A percentile compares a stretch with the other conserved stretches of the same genome.
phyloP scores from a whole-genome alignment of 148 eudicot genomes.

The Heliamphora exappendiculata region DNA sequence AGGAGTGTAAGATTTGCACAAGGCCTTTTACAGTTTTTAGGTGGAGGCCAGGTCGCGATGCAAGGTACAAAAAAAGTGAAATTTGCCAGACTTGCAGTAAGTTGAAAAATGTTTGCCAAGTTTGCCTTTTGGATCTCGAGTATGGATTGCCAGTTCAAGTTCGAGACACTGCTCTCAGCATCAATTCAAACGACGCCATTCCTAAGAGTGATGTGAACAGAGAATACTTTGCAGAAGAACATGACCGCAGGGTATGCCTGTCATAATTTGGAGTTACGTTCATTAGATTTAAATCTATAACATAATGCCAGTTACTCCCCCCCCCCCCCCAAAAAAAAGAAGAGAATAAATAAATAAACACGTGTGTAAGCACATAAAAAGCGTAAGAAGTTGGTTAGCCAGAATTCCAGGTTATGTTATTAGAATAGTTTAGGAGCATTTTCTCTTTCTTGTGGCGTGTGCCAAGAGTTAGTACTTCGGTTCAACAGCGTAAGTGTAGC shows the following conservation, averaged over 20 bases:
- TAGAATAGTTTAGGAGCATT: neutral
- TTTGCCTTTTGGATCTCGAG: constrained; percentile 94
- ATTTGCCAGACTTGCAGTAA: constrained; percentile 95
- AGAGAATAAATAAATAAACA: neutral
- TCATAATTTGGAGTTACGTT: neutral
- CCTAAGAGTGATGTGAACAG: constrained; percentile 97
- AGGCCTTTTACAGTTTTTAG: constrained; percentile 95
- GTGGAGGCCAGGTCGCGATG: constrained; percentile 99
- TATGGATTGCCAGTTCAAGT: constrained; percentile 98
- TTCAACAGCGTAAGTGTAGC: neutral
- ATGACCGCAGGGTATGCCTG: constrained; percentile 74
- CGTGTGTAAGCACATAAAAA: neutral
- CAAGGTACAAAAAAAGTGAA: constrained; percentile 83
- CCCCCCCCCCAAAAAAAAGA: too few relatives aligned
- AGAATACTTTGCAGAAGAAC: constrained; percentile 94
- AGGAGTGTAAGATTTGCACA: constrained; percentile 95
- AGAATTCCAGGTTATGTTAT: neutral
- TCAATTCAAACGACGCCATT: constrained; percentile 82
- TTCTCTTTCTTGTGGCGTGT: neutral
- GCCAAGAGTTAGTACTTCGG: neutral
- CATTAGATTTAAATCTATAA: neutral
- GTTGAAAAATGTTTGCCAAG: constrained; percentile 93
- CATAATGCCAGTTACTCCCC: neutral
- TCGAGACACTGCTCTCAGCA: constrained; percentile 85
- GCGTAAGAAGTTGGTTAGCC: neutral